Evolutionary conservation across 1,284 basidiomycete genomes (phyloP).

Genomic region (Microbotryum saponariae): DNA sequence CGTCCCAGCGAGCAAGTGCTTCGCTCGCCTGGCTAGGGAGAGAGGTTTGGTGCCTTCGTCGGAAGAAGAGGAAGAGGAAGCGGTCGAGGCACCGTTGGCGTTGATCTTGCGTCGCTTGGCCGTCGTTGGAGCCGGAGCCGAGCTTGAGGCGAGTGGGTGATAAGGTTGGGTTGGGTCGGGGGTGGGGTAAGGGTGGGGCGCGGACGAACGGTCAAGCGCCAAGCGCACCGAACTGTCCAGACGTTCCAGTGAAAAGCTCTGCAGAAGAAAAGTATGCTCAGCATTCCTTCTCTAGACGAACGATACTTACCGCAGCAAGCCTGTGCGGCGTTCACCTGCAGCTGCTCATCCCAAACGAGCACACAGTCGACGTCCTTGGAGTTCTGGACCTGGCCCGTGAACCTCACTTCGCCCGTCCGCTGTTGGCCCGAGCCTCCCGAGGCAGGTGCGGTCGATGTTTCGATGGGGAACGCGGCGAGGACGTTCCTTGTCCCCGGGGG

Average conservation of each 20-base stretch:
- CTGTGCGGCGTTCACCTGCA: conserved; percentile 1
- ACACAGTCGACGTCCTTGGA: conserved; percentile 12
- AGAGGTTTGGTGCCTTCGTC: too few relatives aligned
- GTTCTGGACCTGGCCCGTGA: neutral
- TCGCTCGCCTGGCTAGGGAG: too few relatives aligned
- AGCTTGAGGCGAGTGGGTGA: too few relatives aligned
- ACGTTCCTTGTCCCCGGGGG: neutral
- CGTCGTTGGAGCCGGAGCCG: too few relatives aligned
- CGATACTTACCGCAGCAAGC: neutral
- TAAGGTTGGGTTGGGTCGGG: too few relatives aligned
- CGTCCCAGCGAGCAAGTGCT: too few relatives aligned
- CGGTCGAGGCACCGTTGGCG: too few relatives aligned
- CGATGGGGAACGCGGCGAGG: neutral
- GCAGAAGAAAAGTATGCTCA: neutral
- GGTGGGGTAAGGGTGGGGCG: too few relatives aligned
- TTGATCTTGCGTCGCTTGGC: too few relatives aligned
- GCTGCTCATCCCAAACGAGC: conserved; percentile 11
- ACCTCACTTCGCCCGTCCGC: conserved; percentile 1
- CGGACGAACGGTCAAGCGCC: conserved; percentile 2
- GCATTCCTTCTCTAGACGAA: neutral
- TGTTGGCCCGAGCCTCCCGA: neutral
- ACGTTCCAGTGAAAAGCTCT: conserved; percentile 8
- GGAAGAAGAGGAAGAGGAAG: too few relatives aligned
- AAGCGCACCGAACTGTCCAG: conserved; percentile 3
- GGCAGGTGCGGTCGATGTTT: neutral